Base-by-base conservation (phyloP, 2,329 filamentous ascomycete species). In the Epichloe amarillans region DNA sequence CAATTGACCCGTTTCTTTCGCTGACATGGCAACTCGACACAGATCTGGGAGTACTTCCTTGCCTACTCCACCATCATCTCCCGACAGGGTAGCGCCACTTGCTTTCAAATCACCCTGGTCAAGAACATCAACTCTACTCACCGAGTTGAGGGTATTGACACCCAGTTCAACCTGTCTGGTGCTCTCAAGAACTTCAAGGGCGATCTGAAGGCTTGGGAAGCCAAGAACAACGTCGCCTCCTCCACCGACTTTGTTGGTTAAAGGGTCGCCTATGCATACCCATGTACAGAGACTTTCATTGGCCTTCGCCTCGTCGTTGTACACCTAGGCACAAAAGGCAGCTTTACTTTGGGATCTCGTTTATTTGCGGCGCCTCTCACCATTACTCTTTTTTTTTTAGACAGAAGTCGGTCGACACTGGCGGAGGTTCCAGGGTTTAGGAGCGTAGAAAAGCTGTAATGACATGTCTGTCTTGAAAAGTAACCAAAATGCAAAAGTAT, bases 21-120 rank as follows among this genome's bases (percentile, higher is more conserved):
- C 14, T 46, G 37, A 5, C 40, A 11, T 8, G 39, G 17, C 2
- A 50, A 17, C 5, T 19, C 42, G 17, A 17, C 19, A 6, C 19
- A 86, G 82, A 94, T 94, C 68, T 95, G 89, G 88, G 88, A 94
- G 66, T 90, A 82, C 73, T 95, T 95, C 80, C 79, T 95, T 55
- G 86, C 87, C 58, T 90, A 82, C 68, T 88, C 86, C 33, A 88
- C 84, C 67, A 95, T 95, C 66, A 79, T 80, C 67, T 88, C 88
- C 43, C 83, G 89, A 65, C 88, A 95, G 71, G 88, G 89, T 60
- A 76, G 77, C 61, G 88, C 88, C 49, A 90, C 86, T 41, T 94
- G 88, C 77, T 95, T 82, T 75, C 88, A 95, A 74, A 87, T 95
- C 64, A 83, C 82, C 35, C 72, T 90, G 55, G 86, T 93, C 69